These are phyloP conservation scores for Smithsoniella earleae DNA, from an alignment of 163 green algal genomes.

Conservation along the genomic window DNA sequence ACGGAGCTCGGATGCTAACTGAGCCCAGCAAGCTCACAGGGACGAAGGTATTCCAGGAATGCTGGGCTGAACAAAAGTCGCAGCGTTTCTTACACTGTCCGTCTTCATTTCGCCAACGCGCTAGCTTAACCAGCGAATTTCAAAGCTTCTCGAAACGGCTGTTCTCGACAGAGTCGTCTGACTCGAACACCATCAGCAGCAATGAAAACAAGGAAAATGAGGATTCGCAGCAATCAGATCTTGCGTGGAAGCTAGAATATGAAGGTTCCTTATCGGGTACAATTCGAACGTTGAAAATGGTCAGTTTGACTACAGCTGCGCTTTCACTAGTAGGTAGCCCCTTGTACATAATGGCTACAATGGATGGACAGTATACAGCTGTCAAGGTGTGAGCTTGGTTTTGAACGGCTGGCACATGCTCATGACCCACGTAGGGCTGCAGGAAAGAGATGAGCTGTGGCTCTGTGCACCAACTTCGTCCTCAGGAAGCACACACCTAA, in stretches of 20 bases:
- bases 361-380: constrained; percentile 26
- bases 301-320: constrained; percentile 6
- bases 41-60: too few species aligned
- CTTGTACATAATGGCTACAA: constrained; percentile 24
- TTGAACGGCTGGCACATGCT: too few species aligned
- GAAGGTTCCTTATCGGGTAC: neutral
- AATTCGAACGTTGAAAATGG: constrained; percentile 7
- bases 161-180: neutral
- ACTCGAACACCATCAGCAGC: neutral
- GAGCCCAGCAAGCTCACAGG: too few species aligned
- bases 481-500: too few species aligned
- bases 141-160: neutral
- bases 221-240: neutral
- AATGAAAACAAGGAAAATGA: neutral
- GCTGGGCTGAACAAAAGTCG: too few species aligned
- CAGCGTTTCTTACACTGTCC: too few species aligned
- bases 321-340: constrained; percentile 19
- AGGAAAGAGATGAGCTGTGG: too few species aligned
- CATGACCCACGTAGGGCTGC: too few species aligned
- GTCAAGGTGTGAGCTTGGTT: too few species aligned
- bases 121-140: neutral
- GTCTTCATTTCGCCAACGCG: neutral
- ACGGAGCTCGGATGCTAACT: too few species aligned
- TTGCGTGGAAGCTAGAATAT: constrained; percentile 12
- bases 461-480: too few species aligned